Base-by-base conservation (phyloP, 2,329 filamentous ascomycete species). In the Boeremia lycopersici region DNA sequence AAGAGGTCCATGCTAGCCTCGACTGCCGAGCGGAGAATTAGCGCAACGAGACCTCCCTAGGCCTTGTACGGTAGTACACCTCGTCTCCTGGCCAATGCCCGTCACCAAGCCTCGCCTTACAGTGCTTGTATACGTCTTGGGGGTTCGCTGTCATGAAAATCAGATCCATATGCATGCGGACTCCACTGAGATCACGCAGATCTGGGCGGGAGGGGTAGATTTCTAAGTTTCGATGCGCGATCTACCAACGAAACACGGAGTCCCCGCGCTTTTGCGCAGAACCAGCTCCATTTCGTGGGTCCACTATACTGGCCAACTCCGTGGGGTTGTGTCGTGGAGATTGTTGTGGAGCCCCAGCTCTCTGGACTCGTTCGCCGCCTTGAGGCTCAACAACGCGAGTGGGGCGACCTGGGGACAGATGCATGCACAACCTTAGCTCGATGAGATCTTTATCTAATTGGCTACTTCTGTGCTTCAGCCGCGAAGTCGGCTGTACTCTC, bases 301-400 rank as follows among this genome's bases (percentile, higher is more conserved):
- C 52, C 47, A 55, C 52, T 46, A 33, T 48, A 48, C 56, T 53
- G 56, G 54, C 51, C 41, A 42, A 60, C 66, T 69, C 63, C 64
- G 65, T 45, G 64, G 66, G 64, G 63, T 62, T 45, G 44, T 55
- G 41, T 47, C 41, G 56, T 56, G 64, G 66, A 64, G 61, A 64
- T 56, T 62, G 49, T 40, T 62, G 57, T 62, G 52, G 63, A 61
- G 60, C 53, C 52, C 50, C 41, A 36, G 34, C 40, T 48, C 53
- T 58, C 44, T 55, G 47, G 43, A 40, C 42, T 52, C 48, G 47
- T 53, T 61, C 50, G 56, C 36, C 50, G 56, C 36, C 60, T 57
- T 69, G 64, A 67, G 67, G 67, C 67, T 69, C 65, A 67, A 68
- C 57, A 58, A 55, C 48, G 15, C 47, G 58, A 62, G 65, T 64